These are phyloP conservation scores for Cordyceps militaris DNA, from an alignment of 2,329 filamentous ascomycete genomes.

Conservation along the genomic window DNA sequence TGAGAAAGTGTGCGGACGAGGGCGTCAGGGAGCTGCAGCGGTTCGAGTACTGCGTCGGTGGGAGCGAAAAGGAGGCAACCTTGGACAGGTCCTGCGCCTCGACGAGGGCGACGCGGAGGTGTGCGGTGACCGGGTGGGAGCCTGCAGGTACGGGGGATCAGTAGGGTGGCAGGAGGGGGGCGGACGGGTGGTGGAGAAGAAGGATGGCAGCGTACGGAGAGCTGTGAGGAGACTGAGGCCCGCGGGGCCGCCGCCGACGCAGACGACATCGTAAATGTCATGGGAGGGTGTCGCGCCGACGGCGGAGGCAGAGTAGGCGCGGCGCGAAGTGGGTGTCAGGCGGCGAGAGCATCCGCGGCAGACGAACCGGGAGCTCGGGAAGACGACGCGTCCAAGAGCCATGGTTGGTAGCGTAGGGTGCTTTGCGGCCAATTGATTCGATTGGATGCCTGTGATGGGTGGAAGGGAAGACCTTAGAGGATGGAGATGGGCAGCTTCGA, in stretches of 20 bases:
- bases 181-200: neutral
- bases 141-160: constrained; percentile 40
- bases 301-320: constrained; percentile 38
- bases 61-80: constrained; percentile 58
- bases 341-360: constrained; percentile 30
- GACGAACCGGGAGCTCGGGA: constrained; percentile 29
- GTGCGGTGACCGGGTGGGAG: constrained; percentile 65
- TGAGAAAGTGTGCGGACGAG: constrained; percentile 73
- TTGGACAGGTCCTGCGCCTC: constrained; percentile 81
- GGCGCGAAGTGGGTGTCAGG: constrained; percentile 23
- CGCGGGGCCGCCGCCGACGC: constrained; percentile 82
- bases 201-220: constrained; percentile 52
- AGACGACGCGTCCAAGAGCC: constrained; percentile 22
- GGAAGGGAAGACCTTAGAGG: neutral
- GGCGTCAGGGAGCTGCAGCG: constrained; percentile 93
- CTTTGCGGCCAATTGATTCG: neutral
- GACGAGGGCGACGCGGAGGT: constrained; percentile 78
- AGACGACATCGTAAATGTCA: constrained; percentile 89
- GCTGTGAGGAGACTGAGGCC: constrained; percentile 76
- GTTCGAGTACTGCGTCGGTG: constrained; percentile 72
- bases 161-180: neutral
- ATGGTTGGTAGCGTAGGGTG: constrained; percentile 15
- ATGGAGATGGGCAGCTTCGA: neutral
- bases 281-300: constrained; percentile 34
- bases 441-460: neutral